Conservation (phyloP, 2,329 filamentous ascomycete species). For the Nigrospora osmanthi region DNA sequence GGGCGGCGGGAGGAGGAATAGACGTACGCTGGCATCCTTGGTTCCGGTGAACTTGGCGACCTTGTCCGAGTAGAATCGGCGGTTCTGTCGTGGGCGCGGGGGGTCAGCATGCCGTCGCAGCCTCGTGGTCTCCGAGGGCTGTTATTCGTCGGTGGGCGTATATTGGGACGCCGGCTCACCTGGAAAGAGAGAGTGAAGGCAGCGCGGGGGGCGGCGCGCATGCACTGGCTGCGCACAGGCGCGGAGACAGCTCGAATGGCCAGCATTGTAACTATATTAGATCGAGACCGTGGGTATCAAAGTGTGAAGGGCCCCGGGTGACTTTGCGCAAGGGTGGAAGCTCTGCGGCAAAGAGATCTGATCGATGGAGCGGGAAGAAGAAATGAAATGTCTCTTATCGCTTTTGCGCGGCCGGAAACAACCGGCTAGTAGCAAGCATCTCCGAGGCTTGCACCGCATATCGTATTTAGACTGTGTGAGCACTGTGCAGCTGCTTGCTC, state of each 20-base stretch:
- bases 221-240: conserved; percentile 69
- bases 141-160: conserved; percentile 3
- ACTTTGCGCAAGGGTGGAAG: neutral
- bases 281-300: conserved; percentile 7
- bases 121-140: neutral
- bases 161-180: conserved; percentile 36
- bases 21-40: conserved; percentile 78
- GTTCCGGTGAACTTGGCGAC: conserved; percentile 91
- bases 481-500: no score
- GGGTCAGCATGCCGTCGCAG: conserved; percentile 14
- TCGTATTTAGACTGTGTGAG: no score
- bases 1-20: conserved; percentile 8
- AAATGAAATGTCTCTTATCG: no score
- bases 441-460: no score
- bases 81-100: conserved; percentile 27
- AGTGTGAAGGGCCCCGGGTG: conserved; percentile 2
- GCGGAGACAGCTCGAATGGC: conserved; percentile 70
- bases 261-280: conserved; percentile 59
- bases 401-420: no score
- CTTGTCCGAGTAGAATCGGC: conserved; percentile 53
- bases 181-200: conserved; percentile 41
- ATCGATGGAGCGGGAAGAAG: no score
- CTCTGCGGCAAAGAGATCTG: neutral
- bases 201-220: conserved; percentile 59
- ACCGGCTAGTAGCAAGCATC: no score